These are phyloP conservation scores for Eimeria maxima DNA, from an alignment of 169 alveolate genomes.

Conservation along the genomic window DNA sequence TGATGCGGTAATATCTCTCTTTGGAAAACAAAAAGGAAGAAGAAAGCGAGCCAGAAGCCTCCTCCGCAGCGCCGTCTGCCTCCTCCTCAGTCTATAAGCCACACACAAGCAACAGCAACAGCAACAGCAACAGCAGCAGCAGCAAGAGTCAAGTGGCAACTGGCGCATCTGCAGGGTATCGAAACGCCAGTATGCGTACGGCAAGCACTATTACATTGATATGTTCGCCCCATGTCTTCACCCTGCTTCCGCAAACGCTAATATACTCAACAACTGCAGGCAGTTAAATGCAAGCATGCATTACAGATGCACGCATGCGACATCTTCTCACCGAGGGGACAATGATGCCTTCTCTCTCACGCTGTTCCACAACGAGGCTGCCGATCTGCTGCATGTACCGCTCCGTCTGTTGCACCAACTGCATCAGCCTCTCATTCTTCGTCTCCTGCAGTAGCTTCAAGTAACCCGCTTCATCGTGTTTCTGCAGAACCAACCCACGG, in stretches of 20 bases:
- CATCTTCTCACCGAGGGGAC: slow-evolving; percentile 16
- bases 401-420: slow-evolving; percentile 96
- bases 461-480: slow-evolving; percentile 96
- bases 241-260: not conserved
- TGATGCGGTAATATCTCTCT: slow-evolving; percentile 92
- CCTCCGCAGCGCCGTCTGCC: slow-evolving; percentile 48
- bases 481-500: slow-evolving; percentile 79
- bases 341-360: slow-evolving; percentile 88
- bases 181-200: not conserved
- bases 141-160: not conserved
- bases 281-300: not conserved
- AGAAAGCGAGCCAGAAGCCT: slow-evolving; percentile 51
- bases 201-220: no score
- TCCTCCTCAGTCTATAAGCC: slow-evolving; percentile 44
- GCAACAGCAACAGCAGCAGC: slow-evolving; percentile 13
- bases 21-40: slow-evolving; percentile 78
- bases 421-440: slow-evolving; percentile 95
- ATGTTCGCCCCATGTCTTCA: not conserved
- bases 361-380: slow-evolving; percentile 94
- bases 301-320: not conserved
- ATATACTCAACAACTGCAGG: no score
- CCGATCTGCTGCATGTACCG: slow-evolving; percentile 95
- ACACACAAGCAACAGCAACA: slow-evolving; percentile 41
- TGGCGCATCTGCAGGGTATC: not conserved
- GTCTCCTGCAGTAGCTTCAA: slow-evolving; percentile 94